phyloP scores from a whole-genome alignment of 371 early-diverging fungal species.

The Rhizopus arrhizus region DNA sequence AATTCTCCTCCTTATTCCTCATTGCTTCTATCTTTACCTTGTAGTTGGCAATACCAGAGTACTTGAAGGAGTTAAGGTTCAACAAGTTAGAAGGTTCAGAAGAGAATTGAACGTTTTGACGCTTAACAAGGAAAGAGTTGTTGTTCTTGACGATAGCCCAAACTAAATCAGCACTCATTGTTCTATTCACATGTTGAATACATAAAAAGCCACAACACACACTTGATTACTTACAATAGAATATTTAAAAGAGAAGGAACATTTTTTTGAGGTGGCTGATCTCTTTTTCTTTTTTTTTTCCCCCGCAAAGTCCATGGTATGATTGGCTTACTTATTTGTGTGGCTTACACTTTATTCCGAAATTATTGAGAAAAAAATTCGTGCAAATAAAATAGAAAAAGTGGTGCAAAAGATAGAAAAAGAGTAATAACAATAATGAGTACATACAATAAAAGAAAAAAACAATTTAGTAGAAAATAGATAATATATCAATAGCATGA shows the following conservation, averaged over 20 bases:
- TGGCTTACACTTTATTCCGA: no score
- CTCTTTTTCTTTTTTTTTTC: neutral
- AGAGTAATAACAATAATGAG: no score
- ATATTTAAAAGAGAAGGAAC: slow-evolving; percentile 43
- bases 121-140: slow-evolving; percentile 88
- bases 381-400: no score
- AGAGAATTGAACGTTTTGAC: slow-evolving; percentile 79
- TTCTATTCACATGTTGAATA: slow-evolving; percentile 25
- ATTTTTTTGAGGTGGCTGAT: no score
- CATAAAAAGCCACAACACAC: slow-evolving; percentile 16
- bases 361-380: no score
- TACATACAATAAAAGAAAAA: no score
- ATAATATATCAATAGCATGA: no score
- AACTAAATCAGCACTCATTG: slow-evolving; percentile 71
- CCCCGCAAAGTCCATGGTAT: no score
- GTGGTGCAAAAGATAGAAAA: no score
- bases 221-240: slow-evolving; percentile 34
- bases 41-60: slow-evolving; percentile 80
- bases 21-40: slow-evolving; percentile 52
- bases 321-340: no score
- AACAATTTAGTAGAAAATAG: no score
- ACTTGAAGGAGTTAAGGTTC: slow-evolving; percentile 86
- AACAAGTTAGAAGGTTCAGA: slow-evolving; percentile 83
- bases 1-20: neutral
- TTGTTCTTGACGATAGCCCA: slow-evolving; percentile 87